phyloP scores from a whole-genome alignment of 2,329 filamentous ascomycete genomes.

The Penicillium sp. region DNA sequence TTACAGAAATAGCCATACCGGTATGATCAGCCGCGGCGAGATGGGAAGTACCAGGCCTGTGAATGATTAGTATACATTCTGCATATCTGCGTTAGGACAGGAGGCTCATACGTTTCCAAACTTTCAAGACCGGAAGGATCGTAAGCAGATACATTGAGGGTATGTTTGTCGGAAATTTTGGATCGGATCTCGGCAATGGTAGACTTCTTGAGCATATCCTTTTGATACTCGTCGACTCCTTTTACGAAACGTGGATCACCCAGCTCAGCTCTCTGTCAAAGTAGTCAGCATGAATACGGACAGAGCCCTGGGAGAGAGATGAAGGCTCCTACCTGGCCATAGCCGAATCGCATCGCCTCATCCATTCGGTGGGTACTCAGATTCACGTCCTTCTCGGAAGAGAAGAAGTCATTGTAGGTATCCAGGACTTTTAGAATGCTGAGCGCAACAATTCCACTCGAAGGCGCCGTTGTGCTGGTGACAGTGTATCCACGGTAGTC shows the following conservation, averaged over 20 bases:
- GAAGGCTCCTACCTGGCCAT: conserved; percentile 53
- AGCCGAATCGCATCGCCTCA: conserved; percentile 89
- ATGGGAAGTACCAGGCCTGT: conserved; percentile 52
- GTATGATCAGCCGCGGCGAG: conserved; percentile 64
- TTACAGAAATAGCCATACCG: conserved; percentile 75
- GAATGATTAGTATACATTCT: conserved; percentile 29
- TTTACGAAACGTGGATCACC: conserved; percentile 76
- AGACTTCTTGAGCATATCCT: conserved; percentile 61
- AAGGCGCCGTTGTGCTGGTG: conserved; percentile 65
- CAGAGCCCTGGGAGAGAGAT: not conserved
- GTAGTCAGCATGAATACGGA: not conserved
- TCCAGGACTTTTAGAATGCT: conserved; percentile 79
- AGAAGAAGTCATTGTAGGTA: conserved; percentile 66
- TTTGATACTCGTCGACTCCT: conserved; percentile 63
- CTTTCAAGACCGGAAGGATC: conserved; percentile 65
- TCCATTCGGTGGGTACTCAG: conserved; percentile 77
- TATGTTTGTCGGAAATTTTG: conserved; percentile 69
- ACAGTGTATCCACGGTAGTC: conserved; percentile 69
- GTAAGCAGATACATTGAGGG: conserved; percentile 72
- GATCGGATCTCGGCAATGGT: conserved; percentile 60
- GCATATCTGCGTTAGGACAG: not conserved
- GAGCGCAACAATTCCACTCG: conserved; percentile 72
- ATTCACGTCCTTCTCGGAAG: conserved; percentile 53
- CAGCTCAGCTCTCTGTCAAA: conserved; percentile 62
- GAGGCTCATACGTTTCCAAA: conserved; percentile 55